A percentile compares a stretch with the other conserved stretches of the same genome.
Conservation (phyloP, 2,329 filamentous ascomycete genomes). For the Aspergillus cejpii region DNA sequence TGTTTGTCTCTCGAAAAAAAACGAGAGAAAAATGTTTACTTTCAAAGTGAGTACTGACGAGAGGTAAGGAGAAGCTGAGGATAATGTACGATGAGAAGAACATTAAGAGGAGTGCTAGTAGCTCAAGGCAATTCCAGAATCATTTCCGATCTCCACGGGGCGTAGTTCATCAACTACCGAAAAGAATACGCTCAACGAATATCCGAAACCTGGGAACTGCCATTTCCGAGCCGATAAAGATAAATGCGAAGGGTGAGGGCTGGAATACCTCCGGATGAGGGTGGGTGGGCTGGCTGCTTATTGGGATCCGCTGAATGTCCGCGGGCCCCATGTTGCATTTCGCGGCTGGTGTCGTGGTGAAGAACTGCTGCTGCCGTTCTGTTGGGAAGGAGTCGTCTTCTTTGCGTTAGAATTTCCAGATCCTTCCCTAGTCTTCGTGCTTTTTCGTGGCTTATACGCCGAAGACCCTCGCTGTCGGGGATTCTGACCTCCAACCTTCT, state of each 20-base stretch:
- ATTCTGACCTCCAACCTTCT: slow-evolving; percentile 24
- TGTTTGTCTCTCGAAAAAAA: not conserved
- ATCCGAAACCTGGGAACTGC: slow-evolving; percentile 13
- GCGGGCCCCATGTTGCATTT: slow-evolving; percentile 27
- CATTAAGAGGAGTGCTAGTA: slow-evolving; percentile 18
- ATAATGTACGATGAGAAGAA: slow-evolving; percentile 15
- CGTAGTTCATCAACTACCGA: slow-evolving; percentile 21
- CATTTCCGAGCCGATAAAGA: slow-evolving; percentile 3
- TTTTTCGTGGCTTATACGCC: slow-evolving; percentile 28
- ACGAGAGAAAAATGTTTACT: too few relatives aligned
- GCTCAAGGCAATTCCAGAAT: slow-evolving; percentile 15
- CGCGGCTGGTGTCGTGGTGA: slow-evolving; percentile 23
- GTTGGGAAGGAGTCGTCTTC: slow-evolving; percentile 22
- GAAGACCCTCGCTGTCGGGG: slow-evolving; percentile 25
- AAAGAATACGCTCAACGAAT: slow-evolving; percentile 20
- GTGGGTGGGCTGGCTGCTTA: slow-evolving; percentile 9
- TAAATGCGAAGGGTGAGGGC: slow-evolving; percentile 2
- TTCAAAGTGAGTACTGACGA: slow-evolving; percentile 11
- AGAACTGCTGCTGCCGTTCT: slow-evolving; percentile 18
- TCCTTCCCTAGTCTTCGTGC: slow-evolving; percentile 28
- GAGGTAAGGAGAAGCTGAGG: slow-evolving; percentile 7
- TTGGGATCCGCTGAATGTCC: slow-evolving; percentile 19
- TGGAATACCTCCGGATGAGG: slow-evolving; percentile 5
- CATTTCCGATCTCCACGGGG: slow-evolving; percentile 13
- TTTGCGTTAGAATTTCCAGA: slow-evolving; percentile 21